Evolutionary conservation across 202 grass and related monocot species (phyloP).

Genomic region (Cymbopogon flexuosus): DNA sequence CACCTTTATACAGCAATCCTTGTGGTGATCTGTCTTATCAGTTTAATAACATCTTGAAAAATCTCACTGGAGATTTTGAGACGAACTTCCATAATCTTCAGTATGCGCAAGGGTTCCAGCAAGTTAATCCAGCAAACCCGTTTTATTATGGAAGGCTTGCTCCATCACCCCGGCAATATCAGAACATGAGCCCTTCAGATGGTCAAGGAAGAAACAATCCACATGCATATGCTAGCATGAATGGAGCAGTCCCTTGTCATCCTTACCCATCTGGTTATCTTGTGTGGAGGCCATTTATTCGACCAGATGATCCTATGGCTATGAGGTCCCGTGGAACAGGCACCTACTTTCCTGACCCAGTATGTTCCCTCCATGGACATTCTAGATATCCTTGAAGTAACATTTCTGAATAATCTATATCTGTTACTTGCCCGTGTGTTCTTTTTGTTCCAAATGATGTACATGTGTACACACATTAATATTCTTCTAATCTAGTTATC

Average conservation of each 20-base stretch:
- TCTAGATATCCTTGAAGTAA: slow-evolving; percentile 10
- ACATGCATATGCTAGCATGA: slow-evolving; percentile 43
- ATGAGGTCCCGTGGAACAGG: slow-evolving; percentile 65
- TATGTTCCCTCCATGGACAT: slow-evolving; percentile 40
- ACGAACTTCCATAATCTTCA: slow-evolving; percentile 51
- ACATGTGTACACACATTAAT: slow-evolving; percentile 1
- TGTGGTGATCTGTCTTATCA: slow-evolving; percentile 37
- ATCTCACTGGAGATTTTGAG: slow-evolving; percentile 54
- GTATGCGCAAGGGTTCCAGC: slow-evolving; percentile 38
- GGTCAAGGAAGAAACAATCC: slow-evolving; percentile 8
- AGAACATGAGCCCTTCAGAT: slow-evolving; percentile 45
- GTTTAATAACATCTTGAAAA: slow-evolving; percentile 43
- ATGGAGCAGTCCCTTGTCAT: slow-evolving; percentile 39
- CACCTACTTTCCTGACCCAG: slow-evolving; percentile 72
- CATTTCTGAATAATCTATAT: slow-evolving; percentile 4
- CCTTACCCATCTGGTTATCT: slow-evolving; percentile 53
- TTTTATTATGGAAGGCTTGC: slow-evolving; percentile 30
- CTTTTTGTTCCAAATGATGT: slow-evolving; percentile 12
- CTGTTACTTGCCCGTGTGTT: background rate
- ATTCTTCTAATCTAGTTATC: background rate
- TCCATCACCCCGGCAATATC: slow-evolving; percentile 37
- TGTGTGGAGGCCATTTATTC: slow-evolving; percentile 42
- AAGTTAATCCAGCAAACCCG: slow-evolving; percentile 27
- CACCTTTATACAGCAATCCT: slow-evolving; percentile 26
- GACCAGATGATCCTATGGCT: slow-evolving; percentile 45